These are phyloP conservation scores for Cordia subcordata DNA, from an alignment of 257 asterid genomes.

Conservation along the genomic window DNA sequence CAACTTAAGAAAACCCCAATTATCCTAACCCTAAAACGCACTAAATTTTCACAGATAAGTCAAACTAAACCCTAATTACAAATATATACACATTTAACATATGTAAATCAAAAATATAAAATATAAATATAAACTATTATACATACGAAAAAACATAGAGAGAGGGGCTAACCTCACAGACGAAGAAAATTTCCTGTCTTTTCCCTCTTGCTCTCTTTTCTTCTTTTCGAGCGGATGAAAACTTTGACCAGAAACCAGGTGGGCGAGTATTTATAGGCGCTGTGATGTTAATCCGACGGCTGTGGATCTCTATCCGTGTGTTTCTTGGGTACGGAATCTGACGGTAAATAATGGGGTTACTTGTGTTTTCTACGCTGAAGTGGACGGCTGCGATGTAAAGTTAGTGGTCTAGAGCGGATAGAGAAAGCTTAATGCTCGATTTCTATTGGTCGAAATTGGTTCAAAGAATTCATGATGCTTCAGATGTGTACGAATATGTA, in stretches of 20 bases:
- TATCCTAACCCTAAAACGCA: no score
- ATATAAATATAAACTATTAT: no score
- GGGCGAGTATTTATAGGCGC: slow-evolving; percentile 35
- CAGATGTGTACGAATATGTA: no score
- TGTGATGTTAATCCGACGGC: slow-evolving; percentile 43
- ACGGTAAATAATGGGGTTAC: slow-evolving; percentile 29
- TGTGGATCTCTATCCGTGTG: slow-evolving; percentile 30
- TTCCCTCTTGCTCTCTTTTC: slow-evolving; percentile 7
- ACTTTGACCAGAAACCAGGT: accelerated
- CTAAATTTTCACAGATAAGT: no score
- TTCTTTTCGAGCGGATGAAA: slow-evolving; percentile 14
- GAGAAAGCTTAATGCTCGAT: slow-evolving; percentile 5
- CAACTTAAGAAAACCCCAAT: no score
- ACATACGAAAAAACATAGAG: not conserved
- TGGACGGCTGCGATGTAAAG: slow-evolving; percentile 43
- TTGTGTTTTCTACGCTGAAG: slow-evolving; percentile 51
- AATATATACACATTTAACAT: not conserved
- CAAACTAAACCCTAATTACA: no score
- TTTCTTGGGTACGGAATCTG: slow-evolving; percentile 26
- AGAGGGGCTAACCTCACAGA: slow-evolving; percentile 19
- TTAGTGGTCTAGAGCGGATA: slow-evolving; percentile 34
- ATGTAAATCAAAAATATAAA: no score
- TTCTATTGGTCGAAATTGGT: slow-evolving; percentile 32
- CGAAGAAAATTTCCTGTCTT: not conserved
- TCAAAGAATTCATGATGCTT: no score